Evolutionary conservation across 1,284 basidiomycete genomes (phyloP).

Genomic region (Amylostereum areolatum): DNA sequence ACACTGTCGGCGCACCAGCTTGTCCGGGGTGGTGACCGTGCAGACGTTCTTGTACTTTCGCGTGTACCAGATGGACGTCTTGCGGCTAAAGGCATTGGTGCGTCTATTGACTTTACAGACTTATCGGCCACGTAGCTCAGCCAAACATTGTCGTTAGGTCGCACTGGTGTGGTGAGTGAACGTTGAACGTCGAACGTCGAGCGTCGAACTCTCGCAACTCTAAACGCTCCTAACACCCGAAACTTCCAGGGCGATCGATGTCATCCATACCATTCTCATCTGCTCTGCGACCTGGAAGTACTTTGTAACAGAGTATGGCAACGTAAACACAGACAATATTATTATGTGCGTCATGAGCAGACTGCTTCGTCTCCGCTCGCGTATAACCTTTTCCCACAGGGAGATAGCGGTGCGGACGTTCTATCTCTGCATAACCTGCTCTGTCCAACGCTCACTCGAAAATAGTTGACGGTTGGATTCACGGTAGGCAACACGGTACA

Average conservation of each 20-base stretch:
- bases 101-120: not conserved
- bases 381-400: conserved; percentile 25
- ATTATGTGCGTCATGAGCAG: not conserved
- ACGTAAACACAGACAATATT: not conserved
- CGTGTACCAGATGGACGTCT: conserved; percentile 6
- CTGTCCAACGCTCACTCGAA: not conserved
- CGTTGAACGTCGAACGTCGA: no score
- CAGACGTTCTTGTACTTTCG: conserved; percentile 13
- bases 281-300: not conserved
- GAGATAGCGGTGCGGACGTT: conserved; percentile 33
- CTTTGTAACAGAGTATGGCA: not conserved
- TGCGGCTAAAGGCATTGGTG: conserved; percentile 8
- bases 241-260: not conserved
- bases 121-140: not conserved
- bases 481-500: conserved; percentile 28
- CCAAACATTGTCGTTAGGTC: conserved; percentile 1
- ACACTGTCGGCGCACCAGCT: not conserved
- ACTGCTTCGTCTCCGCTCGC: not conserved
- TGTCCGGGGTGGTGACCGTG: conserved; percentile 10
- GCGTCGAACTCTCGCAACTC: not conserved
- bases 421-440: not conserved
- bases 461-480: conserved; percentile 37
- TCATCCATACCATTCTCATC: not conserved
- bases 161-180: conserved; percentile 3
- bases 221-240: conserved; percentile 1